Evolutionary conservation across 2,329 filamentous ascomycete species (phyloP), one percentile per base, ranked within the genome.

Genomic region (Polytolypa hystricis): DNA sequence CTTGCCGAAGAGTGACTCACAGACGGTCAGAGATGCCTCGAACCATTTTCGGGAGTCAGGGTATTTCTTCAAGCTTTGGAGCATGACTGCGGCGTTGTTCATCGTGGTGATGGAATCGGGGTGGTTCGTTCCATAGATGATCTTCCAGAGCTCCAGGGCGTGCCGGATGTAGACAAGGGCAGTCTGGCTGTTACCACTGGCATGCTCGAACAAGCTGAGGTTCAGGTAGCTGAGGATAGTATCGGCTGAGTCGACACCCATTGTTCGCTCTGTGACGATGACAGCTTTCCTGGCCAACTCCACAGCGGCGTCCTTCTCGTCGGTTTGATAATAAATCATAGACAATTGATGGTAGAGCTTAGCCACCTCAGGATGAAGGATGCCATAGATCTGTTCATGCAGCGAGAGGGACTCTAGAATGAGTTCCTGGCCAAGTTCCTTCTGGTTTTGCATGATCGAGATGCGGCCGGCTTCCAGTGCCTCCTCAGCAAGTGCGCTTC

Each of bases 81-180:
- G 77, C 91, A 98, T 98, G 42, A 98, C 91, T 5, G 91, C 91
- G 14, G 85, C 89, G 54, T 98, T 98, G 73, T 96, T 98, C 63
- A 96, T 81, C 11, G 91, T 96, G 6, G 93, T 98, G 62, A 98
- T 95, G 6, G 86, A 93, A 64, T 98, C 91, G 3, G 91, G 91
- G 62, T 98, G 91, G 51, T 85, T 82, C 19, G 81, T 69, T 20
- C 91, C 91, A 56, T 95, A 98, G 51, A 96, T 89, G 51, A 96
- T 75, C 69, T 94, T 95, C 89, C 89, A 96, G 44, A 98, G 70
- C 56, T 91, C 80, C 47, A 98, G 74, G 5, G 91, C 91, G 58
- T 98, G 91, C 57, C 84, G 84, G 46, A 93, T 81, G 57, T 93
- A 95, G 9, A 75, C 71, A 38, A 98, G 69, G n/a, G 89, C 91